Percentiles rank a stretch among this genome's conserved stretches.
Evolutionary conservation across 139 green algal species (phyloP).

Genomic region (Auxenochlorella pyrenoidosa): DNA sequence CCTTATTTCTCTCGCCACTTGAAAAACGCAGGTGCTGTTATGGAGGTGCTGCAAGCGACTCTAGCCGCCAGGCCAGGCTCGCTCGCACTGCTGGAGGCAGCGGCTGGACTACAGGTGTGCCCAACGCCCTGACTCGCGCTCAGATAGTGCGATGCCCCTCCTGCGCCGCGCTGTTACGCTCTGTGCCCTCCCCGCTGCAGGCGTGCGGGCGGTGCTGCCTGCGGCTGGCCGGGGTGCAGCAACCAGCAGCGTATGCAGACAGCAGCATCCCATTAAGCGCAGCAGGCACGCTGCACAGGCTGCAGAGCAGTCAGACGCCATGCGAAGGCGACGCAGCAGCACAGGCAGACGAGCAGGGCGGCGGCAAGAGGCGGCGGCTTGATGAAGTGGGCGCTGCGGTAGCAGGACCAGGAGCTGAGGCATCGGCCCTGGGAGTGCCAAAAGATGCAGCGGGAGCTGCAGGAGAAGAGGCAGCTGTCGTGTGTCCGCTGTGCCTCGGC

Average conservation of each 20-base stretch:
- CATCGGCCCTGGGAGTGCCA: neutral
- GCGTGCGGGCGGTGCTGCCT: slow-evolving; percentile 30
- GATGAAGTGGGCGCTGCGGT: neutral
- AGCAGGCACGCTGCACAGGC: neutral
- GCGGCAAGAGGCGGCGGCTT: neutral
- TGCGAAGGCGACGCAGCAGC: neutral
- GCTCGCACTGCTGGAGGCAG: slow-evolving; percentile 3
- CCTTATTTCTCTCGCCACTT: neutral
- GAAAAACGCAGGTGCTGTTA: neutral
- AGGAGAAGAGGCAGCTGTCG: neutral
- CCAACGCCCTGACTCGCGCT: neutral
- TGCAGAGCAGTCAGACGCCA: neutral
- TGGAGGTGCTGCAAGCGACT: neutral
- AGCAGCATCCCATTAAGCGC: neutral
- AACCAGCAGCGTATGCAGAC: neutral
- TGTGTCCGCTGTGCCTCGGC: slow-evolving; percentile 39
- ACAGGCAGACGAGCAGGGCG: neutral
- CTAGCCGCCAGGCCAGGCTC: neutral
- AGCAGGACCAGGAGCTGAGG: neutral
- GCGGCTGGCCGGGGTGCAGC: slow-evolving; percentile 18
- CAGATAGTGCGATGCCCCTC: neutral
- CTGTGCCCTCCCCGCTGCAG: neutral
- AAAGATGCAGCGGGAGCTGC: neutral
- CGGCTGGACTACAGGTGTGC: neutral
- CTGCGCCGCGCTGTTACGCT: neutral